Percentiles rank a stretch among this genome's conserved stretches.
phyloP scores from a whole-genome alignment of 805 yeast species.

The Saccharomycopsis fibuligera region DNA sequence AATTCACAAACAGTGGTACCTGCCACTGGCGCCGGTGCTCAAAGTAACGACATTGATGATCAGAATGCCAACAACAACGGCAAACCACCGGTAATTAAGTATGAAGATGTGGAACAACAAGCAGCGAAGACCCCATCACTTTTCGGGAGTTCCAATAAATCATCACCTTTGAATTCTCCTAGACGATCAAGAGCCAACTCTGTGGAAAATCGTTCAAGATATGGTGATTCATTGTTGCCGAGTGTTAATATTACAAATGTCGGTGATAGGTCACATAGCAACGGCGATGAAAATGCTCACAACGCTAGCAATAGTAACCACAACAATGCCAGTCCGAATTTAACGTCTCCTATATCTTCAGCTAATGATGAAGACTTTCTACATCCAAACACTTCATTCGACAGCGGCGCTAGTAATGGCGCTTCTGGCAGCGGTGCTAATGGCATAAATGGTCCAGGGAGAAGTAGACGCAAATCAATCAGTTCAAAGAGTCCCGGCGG shows the following conservation, averaged over 20 bases:
- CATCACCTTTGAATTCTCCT: slow-evolving; percentile 33
- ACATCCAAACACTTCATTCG: slow-evolving; percentile 32
- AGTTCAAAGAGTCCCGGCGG: slow-evolving; percentile 15
- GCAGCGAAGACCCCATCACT: slow-evolving; percentile 49
- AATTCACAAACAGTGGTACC: not conserved
- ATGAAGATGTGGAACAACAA: slow-evolving; percentile 27
- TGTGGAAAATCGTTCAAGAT: slow-evolving; percentile 24
- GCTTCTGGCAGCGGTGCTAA: no score
- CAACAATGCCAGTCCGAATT: slow-evolving; percentile 5
- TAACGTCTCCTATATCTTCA: slow-evolving; percentile 32
- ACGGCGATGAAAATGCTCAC: slow-evolving; percentile 20
- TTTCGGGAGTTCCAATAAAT: slow-evolving; percentile 41
- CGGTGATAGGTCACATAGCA: no score
- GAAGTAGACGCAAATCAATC: slow-evolving; percentile 23
- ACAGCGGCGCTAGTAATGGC: slow-evolving; percentile 32
- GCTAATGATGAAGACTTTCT: slow-evolving; percentile 22
- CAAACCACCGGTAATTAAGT: slow-evolving; percentile 4
- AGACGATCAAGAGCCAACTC: slow-evolving; percentile 30
- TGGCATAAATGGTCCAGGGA: slow-evolving; percentile 31
- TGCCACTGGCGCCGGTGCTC: not conserved
- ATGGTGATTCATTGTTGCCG: slow-evolving; percentile 22
- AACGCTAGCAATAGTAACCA: slow-evolving; percentile 20
- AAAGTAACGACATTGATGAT: no score
- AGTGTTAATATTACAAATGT: slow-evolving; percentile 13
- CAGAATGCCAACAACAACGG: not conserved